Base-by-base conservation (phyloP, 1,284 basidiomycete genomes). In the Papiliotrema flavescens region DNA sequence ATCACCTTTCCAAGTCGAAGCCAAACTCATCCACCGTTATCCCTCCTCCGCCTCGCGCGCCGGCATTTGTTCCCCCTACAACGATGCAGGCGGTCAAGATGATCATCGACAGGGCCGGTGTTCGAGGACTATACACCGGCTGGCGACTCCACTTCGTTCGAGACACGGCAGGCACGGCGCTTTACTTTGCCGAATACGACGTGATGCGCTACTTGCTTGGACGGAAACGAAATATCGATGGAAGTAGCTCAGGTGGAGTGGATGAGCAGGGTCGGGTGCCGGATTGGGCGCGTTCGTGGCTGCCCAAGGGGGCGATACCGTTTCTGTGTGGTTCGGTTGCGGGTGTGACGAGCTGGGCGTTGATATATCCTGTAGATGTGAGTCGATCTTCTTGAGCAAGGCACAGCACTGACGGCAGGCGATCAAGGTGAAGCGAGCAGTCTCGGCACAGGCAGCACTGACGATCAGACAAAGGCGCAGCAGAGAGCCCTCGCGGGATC, bases 161-260 rank as follows among this genome's bases (percentile, higher is more conserved):
- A 41, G 75, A 77, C 57, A 77, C 73, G 8, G 37, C 71, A 5
- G 75, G 73, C 9, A 76, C 75, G 1, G 73, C 74, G 6, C 57
- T 76, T 3, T 77, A 77, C 54, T 77, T 77, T 55, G 74, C 74
- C 14, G 75, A 76, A 53, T 77, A 77, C 57, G 75, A 77, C 58
- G 70, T 75, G 37, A 69, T 77, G 65, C 64, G 75, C 19, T 69
- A 68, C 56, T 59, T 64, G 40, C 65, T 77, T 0, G 71, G 73
- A 8, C 24, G 71, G 39, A 62, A 64, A 40, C 47, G 47, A 5
- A 50, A 39, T 22, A 34, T 32, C 8, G 47, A 47, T 19, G 60
- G 61, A 17, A 59, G 47, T n/a, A 61, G 60, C 19, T 47, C 42
- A 28, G 55, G 46, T 35, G 40, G 53, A 19, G 56, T 53, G 15